These are phyloP conservation scores for Linnemannia elongata DNA, from an alignment of 192 early-diverging fungal species.

Conservation along the genomic window DNA sequence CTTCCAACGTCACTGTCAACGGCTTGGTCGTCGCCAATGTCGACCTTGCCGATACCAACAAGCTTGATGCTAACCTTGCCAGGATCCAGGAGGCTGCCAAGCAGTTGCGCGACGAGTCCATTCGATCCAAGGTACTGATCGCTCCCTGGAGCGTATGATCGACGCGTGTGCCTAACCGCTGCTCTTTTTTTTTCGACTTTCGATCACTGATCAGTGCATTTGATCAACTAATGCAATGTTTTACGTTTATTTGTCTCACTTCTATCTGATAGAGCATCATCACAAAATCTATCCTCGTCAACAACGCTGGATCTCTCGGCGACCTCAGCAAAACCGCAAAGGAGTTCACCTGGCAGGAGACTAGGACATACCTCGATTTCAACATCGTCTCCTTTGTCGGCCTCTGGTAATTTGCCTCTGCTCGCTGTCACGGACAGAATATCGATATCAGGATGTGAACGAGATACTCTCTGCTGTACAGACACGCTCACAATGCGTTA, in stretches of 20 bases:
- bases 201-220: too few relatives aligned
- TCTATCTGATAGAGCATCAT: conserved; percentile 14
- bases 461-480: not conserved
- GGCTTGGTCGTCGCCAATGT: conserved; percentile 41
- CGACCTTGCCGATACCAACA: conserved; percentile 33
- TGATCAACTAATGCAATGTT: not conserved
- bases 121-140: conserved; percentile 25
- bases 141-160: too few relatives aligned
- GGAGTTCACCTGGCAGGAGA: conserved; percentile 63
- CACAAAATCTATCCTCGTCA: conserved; percentile 69
- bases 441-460: not conserved
- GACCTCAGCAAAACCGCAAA: conserved; percentile 72
- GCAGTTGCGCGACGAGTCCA: conserved; percentile 22
- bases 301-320: conserved; percentile 84
- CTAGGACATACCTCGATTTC: conserved; percentile 63
- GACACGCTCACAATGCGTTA: too few relatives aligned
- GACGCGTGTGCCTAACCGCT: not conserved
- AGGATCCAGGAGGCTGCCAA: conserved; percentile 31
- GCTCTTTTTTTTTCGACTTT: not conserved
- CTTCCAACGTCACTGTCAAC: conserved; percentile 18
- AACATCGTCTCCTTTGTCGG: conserved; percentile 73
- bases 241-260: not conserved
- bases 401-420: conserved; percentile 50
- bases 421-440: not conserved
- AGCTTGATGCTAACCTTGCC: conserved; percentile 26